Evolutionary conservation across 805 yeast genomes (phyloP), one percentile per base, ranked within the genome.

Genomic region (Grigorovia jiainica): DNA sequence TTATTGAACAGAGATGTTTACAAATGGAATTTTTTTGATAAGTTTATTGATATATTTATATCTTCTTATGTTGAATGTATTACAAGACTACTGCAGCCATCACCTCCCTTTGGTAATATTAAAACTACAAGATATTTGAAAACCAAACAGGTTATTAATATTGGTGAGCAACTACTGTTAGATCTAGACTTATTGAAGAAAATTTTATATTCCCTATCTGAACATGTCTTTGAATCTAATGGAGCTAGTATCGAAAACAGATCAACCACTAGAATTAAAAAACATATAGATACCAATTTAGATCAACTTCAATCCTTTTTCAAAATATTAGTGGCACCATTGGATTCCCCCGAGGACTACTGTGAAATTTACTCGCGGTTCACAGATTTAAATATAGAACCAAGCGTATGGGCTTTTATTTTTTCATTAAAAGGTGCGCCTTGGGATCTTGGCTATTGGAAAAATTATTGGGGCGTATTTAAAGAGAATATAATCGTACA

Each of bases 121-220:
- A 49, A 39, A 21, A 41, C 36, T 15, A 42, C 43, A 7, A 50
- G 60, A 23, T 44, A 41, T 17, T 45, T 59, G 11, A 50, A 45
- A 34, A 38, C 49, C 1, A 46, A 44, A 29, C 53, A 50, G 21
- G 61, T 68, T n/a, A 46, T 58, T 4, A 48, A 41, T 27, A 72
- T 71, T 53, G 82, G 90, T 3, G 95, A 89, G 58, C 97, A 90
- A 58, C 68, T 90, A 54, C 64, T 81, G 32, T 64, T 83, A 18
- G 98, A 90, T 62, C 55, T 83, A 2, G 78, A 79, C 32, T 68
- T 73, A 7, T 58, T 90, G 52, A 83, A 82, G 53, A 67, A 69
- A 21, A 66, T 73, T 21, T 68, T 85, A 11, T 44, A 49, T 20
- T 32, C 48, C 4, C 39, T 58, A 15, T 46, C 52, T 9, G 56